Base-by-base conservation (phyloP, 2,329 filamentous ascomycete species). In the Didymella sp. region DNA sequence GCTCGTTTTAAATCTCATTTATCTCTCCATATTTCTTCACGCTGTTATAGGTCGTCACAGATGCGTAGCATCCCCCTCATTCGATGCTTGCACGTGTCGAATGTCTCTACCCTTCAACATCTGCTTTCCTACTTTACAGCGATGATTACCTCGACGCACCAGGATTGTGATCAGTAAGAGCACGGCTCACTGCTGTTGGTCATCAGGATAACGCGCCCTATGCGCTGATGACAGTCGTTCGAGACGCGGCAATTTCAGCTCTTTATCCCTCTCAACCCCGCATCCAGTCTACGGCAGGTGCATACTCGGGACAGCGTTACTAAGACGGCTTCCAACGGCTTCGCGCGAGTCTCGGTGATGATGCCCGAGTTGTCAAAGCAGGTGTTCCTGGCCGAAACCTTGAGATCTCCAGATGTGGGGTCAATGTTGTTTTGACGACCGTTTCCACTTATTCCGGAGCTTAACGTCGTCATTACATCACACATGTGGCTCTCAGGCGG, bases 391-490 rank as follows among this genome's bases (percentile, higher is more conserved):
- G 19, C 25, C 19, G 21, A 43, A 38, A 37, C 17, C 24, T 51
- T 24, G 15, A 21, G 21, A 19, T 57, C 31, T 40, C 21, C 13
- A 52, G 25, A 49, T 44, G 44, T 52, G 49, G 47, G 54, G 38
- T 43, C 38, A 21, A 41, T 30, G 37, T 31, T 44, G 28, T 51
- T 51, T 44, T 40, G 31, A 48, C 17, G 37, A 57, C 43, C 19
- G 40, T 46, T 43, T 43, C 48, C 48, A 49, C 54, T 48, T 57
- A 19, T 51, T 42, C 48, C 25, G 43, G 22, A 48, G 48, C 43
- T 37, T 40, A 52, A 57, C 43, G 54, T 52, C 30, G 43, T 57
- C 48, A 57, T 57, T 24, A 57, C 54, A 57, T 57, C 54, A 57
- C 31, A 17, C 30, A 43, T 33, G 37, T 51, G 47, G 42, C 30